Base-by-base conservation (phyloP, 2,329 filamentous ascomycete genomes). In the Exophiala bonariae region DNA sequence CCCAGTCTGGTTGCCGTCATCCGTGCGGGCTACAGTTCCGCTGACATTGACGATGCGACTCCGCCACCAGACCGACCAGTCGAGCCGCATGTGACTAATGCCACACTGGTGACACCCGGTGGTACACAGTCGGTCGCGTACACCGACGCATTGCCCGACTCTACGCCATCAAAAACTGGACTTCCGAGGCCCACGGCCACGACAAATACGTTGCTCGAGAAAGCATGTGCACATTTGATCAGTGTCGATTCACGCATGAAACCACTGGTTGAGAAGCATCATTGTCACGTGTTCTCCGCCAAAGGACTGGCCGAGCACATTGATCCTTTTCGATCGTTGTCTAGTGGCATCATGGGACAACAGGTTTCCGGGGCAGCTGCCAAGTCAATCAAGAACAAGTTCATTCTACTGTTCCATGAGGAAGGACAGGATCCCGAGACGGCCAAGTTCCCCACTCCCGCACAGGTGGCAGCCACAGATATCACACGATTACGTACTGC, bases 321-420 rank as follows among this genome's bases (percentile, higher is more conserved):
- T 50, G 89, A 97, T 67, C 93, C 93, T 0, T 99, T 96, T 62
- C 85, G 86, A 59, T 84, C 82, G 47, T 77, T 99, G 26, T 79
- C 82, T 31, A 91, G 86, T 66, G 87, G 90, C 41, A 96, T 99
- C 63, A 95, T 97, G 60, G 90, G 89, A 43, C 93, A 97, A 70
- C 93, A 99, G 72, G 92, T 99, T 16, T 96, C 90, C 1, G 90
- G 92, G 14, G 89, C 90, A 4, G 93, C 93, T 1, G 93, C 93
- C 10, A 86, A 82, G 57, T 87, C 87, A 4, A 97, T 99, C 70
- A 91, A 92, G 66, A 80, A 79, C 40, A 92, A 89, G 55, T 96
- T 96, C 65, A 71, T 95, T 16, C 76, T 73, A 1, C 71, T 96
- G 4, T 96, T 96, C 66, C 65, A 71, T 28, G n/a, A n/a, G n/a